Evolutionary conservation across 1,284 basidiomycete genomes (phyloP).

Genomic region (Anthracocystis panici-leucophaei): DNA sequence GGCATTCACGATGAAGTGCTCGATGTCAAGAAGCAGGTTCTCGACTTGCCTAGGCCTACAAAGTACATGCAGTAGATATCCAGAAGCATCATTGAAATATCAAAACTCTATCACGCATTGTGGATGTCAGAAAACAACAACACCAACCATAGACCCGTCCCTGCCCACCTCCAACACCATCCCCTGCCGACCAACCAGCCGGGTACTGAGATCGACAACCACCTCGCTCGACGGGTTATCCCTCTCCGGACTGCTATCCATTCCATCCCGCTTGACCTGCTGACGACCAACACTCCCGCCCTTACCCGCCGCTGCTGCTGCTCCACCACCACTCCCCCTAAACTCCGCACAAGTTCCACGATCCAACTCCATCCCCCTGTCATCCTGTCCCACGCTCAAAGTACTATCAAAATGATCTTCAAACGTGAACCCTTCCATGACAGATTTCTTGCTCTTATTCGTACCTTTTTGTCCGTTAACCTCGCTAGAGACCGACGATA

Average conservation of each 20-base stretch:
- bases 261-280: slow-evolving; percentile 7
- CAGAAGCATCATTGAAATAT: neutral
- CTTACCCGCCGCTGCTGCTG: neutral
- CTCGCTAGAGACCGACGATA: slow-evolving; percentile 1
- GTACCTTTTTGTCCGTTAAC: neutral
- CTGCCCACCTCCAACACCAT: slow-evolving; percentile 47
- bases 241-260: slow-evolving; percentile 24
- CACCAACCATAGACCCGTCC: slow-evolving; percentile 42
- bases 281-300: neutral
- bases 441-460: slow-evolving; percentile 17
- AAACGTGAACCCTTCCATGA: slow-evolving; percentile 15
- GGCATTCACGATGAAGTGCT: slow-evolving; percentile 53
- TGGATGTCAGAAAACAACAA: slow-evolving; percentile 34
- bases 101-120: neutral
- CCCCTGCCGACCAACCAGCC: slow-evolving; percentile 35
- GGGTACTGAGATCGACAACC: slow-evolving; percentile 42
- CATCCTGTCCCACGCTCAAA: slow-evolving; percentile 25
- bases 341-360: slow-evolving; percentile 49
- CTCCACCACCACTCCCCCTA: slow-evolving; percentile 6
- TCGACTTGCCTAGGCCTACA: slow-evolving; percentile 49
- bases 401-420: slow-evolving; percentile 42
- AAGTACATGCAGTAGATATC: slow-evolving; percentile 51
- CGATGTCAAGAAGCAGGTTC: slow-evolving; percentile 47
- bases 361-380: slow-evolving; percentile 47
- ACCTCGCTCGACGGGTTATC: slow-evolving; percentile 28